Percentiles rank a stretch among this genome's conserved stretches.
phyloP scores from a whole-genome alignment of 768 basidiomycete species.

The Neoboletus subvelutipes region DNA sequence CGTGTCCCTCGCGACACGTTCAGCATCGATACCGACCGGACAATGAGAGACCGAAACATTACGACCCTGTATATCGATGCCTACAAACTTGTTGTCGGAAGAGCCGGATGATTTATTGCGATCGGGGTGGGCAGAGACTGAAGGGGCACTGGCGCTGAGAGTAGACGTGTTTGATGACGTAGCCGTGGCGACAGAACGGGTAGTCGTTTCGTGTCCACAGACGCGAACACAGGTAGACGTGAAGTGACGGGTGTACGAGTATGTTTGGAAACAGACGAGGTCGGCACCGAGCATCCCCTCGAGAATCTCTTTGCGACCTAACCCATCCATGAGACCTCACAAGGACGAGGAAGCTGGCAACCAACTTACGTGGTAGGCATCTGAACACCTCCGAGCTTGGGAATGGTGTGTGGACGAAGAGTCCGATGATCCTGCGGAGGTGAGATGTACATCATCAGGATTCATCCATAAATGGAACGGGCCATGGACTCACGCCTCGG shows the following conservation, averaged over 20 bases:
- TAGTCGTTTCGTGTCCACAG: constrained; percentile 86
- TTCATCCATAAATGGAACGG: neutral
- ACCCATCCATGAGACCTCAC: constrained; percentile 1
- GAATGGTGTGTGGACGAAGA: constrained; percentile 98
- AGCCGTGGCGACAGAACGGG: constrained; percentile 10
- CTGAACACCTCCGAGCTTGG: constrained; percentile 95
- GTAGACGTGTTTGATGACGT: constrained; percentile 9
- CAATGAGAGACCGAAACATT: constrained; percentile 83
- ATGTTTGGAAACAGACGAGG: constrained; percentile 96
- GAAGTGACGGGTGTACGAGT: constrained; percentile 95
- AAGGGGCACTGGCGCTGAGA: neutral
- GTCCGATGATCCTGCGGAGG: constrained; percentile 56
- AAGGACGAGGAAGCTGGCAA: neutral
- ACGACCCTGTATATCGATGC: constrained; percentile 86
- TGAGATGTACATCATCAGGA: neutral
- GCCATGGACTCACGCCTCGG: constrained; percentile 23
- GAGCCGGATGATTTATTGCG: constrained; percentile 1
- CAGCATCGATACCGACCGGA: constrained; percentile 94
- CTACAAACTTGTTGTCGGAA: constrained; percentile 27
- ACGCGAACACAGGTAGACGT: constrained; percentile 93
- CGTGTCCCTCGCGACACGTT: constrained; percentile 82
- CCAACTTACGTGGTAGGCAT: constrained; percentile 76
- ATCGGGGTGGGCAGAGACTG: constrained; percentile 3
- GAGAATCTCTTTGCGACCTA: constrained; percentile 86
- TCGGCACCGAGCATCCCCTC: constrained; percentile 98